Percentiles rank a stretch among this genome's conserved stretches.
Evolutionary conservation across 2,329 filamentous ascomycete genomes (phyloP).

Genomic region (Penicillium olsonii): DNA sequence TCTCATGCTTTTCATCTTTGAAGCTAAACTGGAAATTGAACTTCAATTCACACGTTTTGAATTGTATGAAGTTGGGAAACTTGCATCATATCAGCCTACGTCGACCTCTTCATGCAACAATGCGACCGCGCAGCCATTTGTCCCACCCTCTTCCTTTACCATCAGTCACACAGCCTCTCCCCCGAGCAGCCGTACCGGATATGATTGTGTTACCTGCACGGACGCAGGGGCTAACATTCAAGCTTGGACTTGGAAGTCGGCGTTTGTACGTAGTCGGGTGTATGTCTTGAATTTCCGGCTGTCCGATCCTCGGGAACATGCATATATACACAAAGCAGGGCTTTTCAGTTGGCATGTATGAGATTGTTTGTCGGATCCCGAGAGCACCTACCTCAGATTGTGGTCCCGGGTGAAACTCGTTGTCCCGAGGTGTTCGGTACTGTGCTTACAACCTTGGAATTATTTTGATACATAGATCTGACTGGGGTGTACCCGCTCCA

Average conservation of each 20-base stretch:
- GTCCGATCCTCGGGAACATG: background rate
- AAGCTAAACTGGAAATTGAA: background rate
- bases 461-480: too few relatives aligned
- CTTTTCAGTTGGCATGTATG: too few relatives aligned
- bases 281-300: conserved; percentile 1
- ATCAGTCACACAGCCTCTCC: conserved; percentile 21
- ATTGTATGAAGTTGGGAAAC: background rate
- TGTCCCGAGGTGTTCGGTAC: too few relatives aligned
- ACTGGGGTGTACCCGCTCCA: too few relatives aligned
- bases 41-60: background rate
- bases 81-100: conserved; percentile 1
- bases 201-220: conserved; percentile 24
- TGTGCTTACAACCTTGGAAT: too few relatives aligned
- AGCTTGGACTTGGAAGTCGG: conserved; percentile 11
- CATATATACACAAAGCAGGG: background rate
- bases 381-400: too few relatives aligned
- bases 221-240: conserved; percentile 32
- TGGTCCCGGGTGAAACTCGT: too few relatives aligned
- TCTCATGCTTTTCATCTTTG: background rate
- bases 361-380: too few relatives aligned
- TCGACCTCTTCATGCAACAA: conserved; percentile 12
- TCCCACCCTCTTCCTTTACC: conserved; percentile 17
- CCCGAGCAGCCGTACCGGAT: conserved; percentile 22
- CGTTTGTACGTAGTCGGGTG: background rate
- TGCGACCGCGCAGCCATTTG: conserved; percentile 19